These are phyloP conservation scores for Colletotrichum costaricense DNA, from an alignment of 2,329 filamentous ascomycete species.

Conservation along the genomic window DNA sequence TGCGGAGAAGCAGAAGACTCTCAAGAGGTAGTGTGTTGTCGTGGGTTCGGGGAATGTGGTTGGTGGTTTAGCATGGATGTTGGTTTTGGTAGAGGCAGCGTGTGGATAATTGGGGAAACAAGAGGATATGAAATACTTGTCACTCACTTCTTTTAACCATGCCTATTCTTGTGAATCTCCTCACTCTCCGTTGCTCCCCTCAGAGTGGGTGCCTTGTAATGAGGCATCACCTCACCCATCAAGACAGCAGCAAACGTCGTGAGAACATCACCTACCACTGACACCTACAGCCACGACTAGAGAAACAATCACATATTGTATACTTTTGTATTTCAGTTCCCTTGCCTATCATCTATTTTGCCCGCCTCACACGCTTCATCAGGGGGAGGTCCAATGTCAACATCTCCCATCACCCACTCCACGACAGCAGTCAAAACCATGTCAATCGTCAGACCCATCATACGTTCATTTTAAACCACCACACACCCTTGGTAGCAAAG, in stretches of 20 bases:
- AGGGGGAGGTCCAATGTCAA: no score
- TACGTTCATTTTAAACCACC: neutral
- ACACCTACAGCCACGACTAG: neutral
- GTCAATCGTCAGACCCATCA: neutral
- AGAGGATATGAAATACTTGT: no score
- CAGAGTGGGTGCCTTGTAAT: neutral
- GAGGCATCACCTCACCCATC: neutral
- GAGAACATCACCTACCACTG: neutral
- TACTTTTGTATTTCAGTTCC: conserved; percentile 11
- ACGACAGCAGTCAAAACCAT: neutral
- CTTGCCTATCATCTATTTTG: conserved; percentile 5
- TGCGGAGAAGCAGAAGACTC: conserved; percentile 89
- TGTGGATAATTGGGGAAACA: neutral
- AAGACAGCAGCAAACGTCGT: neutral
- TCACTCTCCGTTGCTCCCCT: no score
- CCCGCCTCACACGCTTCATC: neutral
- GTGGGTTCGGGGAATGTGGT: no score
- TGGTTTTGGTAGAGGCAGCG: neutral
- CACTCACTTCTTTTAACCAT: no score
- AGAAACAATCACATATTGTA: neutral
- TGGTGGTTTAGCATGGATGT: neutral
- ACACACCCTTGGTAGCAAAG: neutral
- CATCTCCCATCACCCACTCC: no score
- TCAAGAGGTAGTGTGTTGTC: conserved; percentile 64
- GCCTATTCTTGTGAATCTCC: no score